A percentile compares a stretch with the other conserved stretches of the same genome.
These are phyloP conservation scores for Camellia granthamiana DNA, from an alignment of 148 eudicot genomes.

Conservation along the genomic window DNA sequence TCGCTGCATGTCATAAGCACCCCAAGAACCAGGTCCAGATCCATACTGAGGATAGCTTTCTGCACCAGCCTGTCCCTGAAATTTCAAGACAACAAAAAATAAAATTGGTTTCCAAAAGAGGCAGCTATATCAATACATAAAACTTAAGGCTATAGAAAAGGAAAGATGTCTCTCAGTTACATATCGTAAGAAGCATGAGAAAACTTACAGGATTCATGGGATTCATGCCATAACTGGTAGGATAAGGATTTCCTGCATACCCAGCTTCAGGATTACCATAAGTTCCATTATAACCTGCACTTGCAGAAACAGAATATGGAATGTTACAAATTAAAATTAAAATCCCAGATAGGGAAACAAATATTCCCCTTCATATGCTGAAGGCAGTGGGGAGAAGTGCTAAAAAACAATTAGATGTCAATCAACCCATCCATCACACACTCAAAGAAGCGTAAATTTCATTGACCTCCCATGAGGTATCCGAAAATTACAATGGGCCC, in stretches of 20 bases:
- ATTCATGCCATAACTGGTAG: slow-evolving; percentile 60
- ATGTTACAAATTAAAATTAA: neutral
- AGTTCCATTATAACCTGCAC: slow-evolving; percentile 54
- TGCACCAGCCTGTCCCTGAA: slow-evolving; percentile 57
- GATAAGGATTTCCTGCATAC: slow-evolving; percentile 68
- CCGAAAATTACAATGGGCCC: no score
- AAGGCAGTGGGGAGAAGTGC: neutral
- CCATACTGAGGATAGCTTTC: slow-evolving; percentile 81
- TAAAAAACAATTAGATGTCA: neutral
- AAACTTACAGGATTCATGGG: slow-evolving; percentile 43
- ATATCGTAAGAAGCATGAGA: neutral
- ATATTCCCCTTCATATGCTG: neutral
- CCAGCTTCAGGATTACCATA: slow-evolving; percentile 71
- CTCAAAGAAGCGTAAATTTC: neutral
- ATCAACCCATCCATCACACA: neutral
- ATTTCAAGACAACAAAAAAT: neutral
- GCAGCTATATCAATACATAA: neutral
- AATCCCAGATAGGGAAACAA: neutral
- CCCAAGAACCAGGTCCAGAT: slow-evolving; percentile 79
- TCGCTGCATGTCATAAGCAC: slow-evolving; percentile 64
- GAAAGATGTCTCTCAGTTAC: neutral
- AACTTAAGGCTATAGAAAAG: neutral
- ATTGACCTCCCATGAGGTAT: no score
- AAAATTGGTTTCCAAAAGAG: neutral
- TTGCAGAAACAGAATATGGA: slow-evolving; percentile 20